Base-by-base conservation (phyloP, 164 flowering plant species). In the Sextonia rubra region DNA sequence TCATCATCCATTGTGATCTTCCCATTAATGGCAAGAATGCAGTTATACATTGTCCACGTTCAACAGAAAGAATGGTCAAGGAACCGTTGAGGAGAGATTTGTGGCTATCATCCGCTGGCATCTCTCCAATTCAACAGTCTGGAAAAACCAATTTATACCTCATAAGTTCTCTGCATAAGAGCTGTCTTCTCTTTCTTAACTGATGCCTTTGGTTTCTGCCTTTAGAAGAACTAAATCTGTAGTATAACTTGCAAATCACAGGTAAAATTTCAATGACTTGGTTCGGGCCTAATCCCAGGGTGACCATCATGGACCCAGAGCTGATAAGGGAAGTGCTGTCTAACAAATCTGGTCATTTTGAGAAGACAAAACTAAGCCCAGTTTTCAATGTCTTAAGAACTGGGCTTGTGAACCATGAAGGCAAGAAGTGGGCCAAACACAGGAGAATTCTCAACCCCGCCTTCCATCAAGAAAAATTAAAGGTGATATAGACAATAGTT, bases 391-490 rank as follows among this genome's bases (percentile, higher is more conserved):
- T 77, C 22, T 48, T 85, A 0, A 73, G 56, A 8, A 0, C 24
- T 0, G 90, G 88, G 7, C 79, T 87, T 2, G 70, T 58, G 3
- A 23, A 0, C 55, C 66, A 78, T 27, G 86, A 85, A 14, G 90
- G 84, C 15, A 77, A 81, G 7, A 78, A 83, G 68, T 86, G 89
- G 89, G 81, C 76, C 1, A 77, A 73, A 26, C 86, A 83, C 73
- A 79, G 89, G 66, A 83, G 67, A 55, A 73, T 84, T 5, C 60
- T 84, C 56, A 84, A 77, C 58, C 87, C 83, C 0, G 86, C 86
- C 1, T 86, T 86, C 77, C 84, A 79, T 69, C 22, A 47, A 1
- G 83, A 83, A 56, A 85, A 85, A 64, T 24, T 87, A n/a, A 87
- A 87, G 86, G 89, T 37, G 44, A 37, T 37, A 37, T 37, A 37